Base-by-base conservation (phyloP, 2,329 filamentous ascomycete genomes). In the Periconia macrospinosa region DNA sequence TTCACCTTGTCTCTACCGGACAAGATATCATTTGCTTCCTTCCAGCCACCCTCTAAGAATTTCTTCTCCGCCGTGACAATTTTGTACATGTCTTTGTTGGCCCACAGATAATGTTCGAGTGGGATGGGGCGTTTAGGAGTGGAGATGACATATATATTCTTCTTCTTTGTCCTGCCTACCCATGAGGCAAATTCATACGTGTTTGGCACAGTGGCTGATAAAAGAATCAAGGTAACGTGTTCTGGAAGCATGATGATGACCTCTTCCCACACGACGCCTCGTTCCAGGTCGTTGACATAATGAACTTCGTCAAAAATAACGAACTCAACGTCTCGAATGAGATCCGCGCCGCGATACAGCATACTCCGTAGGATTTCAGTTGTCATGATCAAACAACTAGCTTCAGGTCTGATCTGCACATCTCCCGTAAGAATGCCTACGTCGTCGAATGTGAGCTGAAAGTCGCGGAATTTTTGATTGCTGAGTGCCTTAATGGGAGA, bases 211-310 rank as follows among this genome's bases (percentile, higher is more conserved):
- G 94, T 99, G 0, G 94, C 94, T 5, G 94, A 99, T 2, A 99
- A 83, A 1, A 97, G 79, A 62, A 99, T 99, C 19, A 99, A 82
- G 1, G 94, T 96, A 40, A 99, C 91, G 75, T 99, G 94, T 71
- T 96, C 92, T 0, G 94, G 94, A 51, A 99, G 82, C 94, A 99
- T 97, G 67, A 99, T 99, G 68, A 99, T 99, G 66, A 99, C 94
- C 75, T 99, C 94, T 75, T 99, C 94, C 94, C 94, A 99, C 0
- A 99, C 94, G 6, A 99, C 94, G 67, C 94, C 94, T 75, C 94
- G 85, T 73, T 97, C 94, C 23, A 89, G 83, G 71, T 99, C 94
- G 69, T 97, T 99, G 60, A 99, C 93, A 70, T 99, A 99, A 75
- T 99, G 94, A 1, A 99, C 94, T 75, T 99, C 94, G 67, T 99